Conservation (phyloP, 73 alveolate genomes). For the Blepharisma japonicum region DNA sequence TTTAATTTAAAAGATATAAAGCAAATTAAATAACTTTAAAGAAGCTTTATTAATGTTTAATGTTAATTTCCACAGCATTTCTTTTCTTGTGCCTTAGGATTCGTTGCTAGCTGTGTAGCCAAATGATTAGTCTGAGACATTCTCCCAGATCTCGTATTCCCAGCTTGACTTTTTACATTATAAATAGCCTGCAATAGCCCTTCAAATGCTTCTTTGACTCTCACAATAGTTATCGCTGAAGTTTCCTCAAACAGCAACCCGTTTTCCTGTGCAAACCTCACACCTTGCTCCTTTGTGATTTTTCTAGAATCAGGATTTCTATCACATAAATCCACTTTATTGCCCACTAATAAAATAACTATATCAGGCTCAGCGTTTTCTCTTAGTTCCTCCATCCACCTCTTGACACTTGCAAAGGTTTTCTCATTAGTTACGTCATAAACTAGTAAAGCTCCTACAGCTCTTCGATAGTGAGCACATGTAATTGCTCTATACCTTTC, state of each 20-base stretch:
- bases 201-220: constrained; percentile 40
- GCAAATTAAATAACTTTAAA: too few relatives aligned
- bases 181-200: constrained; percentile 38
- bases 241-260: constrained; percentile 66
- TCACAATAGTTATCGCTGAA: constrained; percentile 54
- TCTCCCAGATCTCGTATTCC: too few relatives aligned
- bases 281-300: constrained; percentile 58
- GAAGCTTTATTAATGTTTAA: too few relatives aligned
- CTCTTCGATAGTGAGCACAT: constrained; percentile 87
- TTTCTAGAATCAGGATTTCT: constrained; percentile 61
- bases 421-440: constrained; percentile 83
- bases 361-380: constrained; percentile 80
- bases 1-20: too few relatives aligned
- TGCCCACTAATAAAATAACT: constrained; percentile 72
- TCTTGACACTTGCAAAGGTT: constrained; percentile 69
- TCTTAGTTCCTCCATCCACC: constrained; percentile 78
- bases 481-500: constrained; percentile 82
- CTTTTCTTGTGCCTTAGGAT: too few relatives aligned
- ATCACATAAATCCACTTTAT: constrained; percentile 73
- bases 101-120: too few relatives aligned
- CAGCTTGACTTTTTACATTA: too few relatives aligned
- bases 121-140: too few relatives aligned
- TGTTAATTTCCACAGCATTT: too few relatives aligned
- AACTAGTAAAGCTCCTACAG: constrained; percentile 91
- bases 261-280: constrained; percentile 54